Evolutionary conservation across 2,329 filamentous ascomycete species (phyloP).

Genomic region (Fusarium nurragi): DNA sequence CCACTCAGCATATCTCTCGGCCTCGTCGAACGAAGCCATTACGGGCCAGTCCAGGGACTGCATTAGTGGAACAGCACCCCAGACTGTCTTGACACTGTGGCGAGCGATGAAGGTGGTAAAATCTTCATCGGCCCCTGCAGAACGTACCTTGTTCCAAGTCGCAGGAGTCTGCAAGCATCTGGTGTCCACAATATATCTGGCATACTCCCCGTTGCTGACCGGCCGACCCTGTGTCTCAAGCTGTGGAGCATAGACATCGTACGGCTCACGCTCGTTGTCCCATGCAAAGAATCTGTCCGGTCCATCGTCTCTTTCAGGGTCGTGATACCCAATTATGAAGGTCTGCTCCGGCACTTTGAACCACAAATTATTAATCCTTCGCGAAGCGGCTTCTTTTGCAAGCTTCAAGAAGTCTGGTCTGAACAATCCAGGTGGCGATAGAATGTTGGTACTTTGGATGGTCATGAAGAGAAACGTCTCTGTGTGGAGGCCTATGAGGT

Average conservation of each 20-base stretch:
- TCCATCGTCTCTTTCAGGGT: slow-evolving; percentile 8
- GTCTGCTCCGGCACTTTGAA: not conserved
- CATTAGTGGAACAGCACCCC: not conserved
- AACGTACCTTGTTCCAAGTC: slow-evolving; percentile 5
- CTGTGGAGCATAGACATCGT: not conserved
- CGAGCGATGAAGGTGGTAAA: slow-evolving; percentile 4
- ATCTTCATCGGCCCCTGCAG: not conserved
- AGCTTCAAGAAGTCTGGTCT: slow-evolving; percentile 15
- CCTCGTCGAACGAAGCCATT: slow-evolving; percentile 26
- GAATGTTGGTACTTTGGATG: slow-evolving; percentile 11
- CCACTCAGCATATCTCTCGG: slow-evolving; percentile 16
- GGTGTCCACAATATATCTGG: not conserved
- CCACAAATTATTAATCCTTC: slow-evolving; percentile 9
- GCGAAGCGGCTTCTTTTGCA: slow-evolving; percentile 16
- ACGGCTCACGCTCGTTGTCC: slow-evolving; percentile 31
- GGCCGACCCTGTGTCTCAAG: slow-evolving; percentile 17
- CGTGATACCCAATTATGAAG: slow-evolving; percentile 13
- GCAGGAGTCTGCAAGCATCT: not conserved
- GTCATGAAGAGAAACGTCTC: slow-evolving; percentile 35
- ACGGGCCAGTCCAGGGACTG: slow-evolving; percentile 24
- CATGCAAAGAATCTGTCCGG: slow-evolving; percentile 26
- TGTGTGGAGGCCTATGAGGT: slow-evolving; percentile 7
- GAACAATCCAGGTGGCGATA: not conserved
- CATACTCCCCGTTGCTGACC: slow-evolving; percentile 26
- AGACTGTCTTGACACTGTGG: slow-evolving; percentile 23